phyloP scores from a whole-genome alignment of 2,329 filamentous ascomycete species.

The Ophiosphaerella narmari region DNA sequence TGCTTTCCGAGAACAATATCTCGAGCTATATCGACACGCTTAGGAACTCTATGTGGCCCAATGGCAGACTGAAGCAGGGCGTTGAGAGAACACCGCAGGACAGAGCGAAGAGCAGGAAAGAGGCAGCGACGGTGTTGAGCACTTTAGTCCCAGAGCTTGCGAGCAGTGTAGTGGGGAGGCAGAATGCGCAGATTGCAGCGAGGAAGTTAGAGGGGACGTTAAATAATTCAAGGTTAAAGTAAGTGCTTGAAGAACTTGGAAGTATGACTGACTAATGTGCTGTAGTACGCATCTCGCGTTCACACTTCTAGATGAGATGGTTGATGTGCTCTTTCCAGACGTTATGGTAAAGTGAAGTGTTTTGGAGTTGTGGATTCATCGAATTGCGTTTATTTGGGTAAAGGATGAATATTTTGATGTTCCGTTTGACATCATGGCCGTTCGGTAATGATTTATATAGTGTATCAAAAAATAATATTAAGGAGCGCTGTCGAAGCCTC shows the following conservation, averaged over 20 bases:
- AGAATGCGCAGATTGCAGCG: slow-evolving; percentile 89
- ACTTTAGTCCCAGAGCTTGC: slow-evolving; percentile 90
- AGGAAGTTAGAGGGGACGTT: slow-evolving; percentile 86
- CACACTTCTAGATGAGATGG: slow-evolving; percentile 55
- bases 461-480: no score
- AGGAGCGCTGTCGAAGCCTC: no score
- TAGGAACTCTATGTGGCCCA: slow-evolving; percentile 82
- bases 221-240: slow-evolving; percentile 91
- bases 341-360: slow-evolving; percentile 19
- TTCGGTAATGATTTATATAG: no score
- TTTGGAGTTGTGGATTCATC: neutral
- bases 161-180: slow-evolving; percentile 87
- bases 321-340: slow-evolving; percentile 51
- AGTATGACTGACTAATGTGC: slow-evolving; percentile 21
- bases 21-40: slow-evolving; percentile 74
- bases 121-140: slow-evolving; percentile 86
- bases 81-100: slow-evolving; percentile 69
- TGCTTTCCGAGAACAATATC: slow-evolving; percentile 78
- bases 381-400: no score
- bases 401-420: no score
- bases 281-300: slow-evolving; percentile 56
- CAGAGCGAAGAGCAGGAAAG: slow-evolving; percentile 78
- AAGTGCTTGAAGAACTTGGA: slow-evolving; percentile 49
- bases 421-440: no score
- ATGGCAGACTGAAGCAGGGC: slow-evolving; percentile 59